phyloP scores from a whole-genome alignment of 768 basidiomycete genomes.

The Cantharellus cinnabarinus region DNA sequence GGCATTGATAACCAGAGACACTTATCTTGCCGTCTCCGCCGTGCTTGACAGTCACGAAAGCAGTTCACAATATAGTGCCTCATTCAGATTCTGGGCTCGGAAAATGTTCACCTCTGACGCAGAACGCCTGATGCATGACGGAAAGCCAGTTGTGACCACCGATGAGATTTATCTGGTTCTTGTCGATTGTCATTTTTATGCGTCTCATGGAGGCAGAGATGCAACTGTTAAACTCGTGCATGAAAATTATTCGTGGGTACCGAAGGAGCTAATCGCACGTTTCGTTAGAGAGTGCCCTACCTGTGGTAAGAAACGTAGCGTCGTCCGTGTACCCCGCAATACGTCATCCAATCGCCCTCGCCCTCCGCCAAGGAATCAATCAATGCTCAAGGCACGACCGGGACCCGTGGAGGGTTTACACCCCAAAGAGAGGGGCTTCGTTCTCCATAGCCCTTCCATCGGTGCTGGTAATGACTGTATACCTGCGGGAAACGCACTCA shows the following conservation, averaged over 20 bases:
- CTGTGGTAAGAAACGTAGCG: constrained; percentile 18
- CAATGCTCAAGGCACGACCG: no score
- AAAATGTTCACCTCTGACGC: constrained; percentile 39
- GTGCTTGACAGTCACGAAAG: constrained; percentile 35
- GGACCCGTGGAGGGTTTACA: no score
- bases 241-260: constrained; percentile 60
- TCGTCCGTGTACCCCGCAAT: not conserved
- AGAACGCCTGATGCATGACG: constrained; percentile 30
- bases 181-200: constrained; percentile 42
- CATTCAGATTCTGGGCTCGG: constrained; percentile 61
- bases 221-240: constrained; percentile 50
- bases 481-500: no score
- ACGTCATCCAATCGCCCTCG: no score
- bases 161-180: constrained; percentile 65
- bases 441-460: no score
- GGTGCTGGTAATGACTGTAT: no score
- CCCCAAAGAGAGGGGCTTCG: no score
- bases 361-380: no score
- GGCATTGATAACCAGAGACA: constrained; percentile 46
- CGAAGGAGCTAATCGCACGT: constrained; percentile 60
- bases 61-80: constrained; percentile 27
- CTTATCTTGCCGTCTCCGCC: constrained; percentile 56
- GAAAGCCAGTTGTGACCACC: constrained; percentile 50
- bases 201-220: constrained; percentile 25
- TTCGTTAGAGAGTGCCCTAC: constrained; percentile 69